phyloP scores from a whole-genome alignment of 169 alveolate species.

The Babesia gibsoni region DNA sequence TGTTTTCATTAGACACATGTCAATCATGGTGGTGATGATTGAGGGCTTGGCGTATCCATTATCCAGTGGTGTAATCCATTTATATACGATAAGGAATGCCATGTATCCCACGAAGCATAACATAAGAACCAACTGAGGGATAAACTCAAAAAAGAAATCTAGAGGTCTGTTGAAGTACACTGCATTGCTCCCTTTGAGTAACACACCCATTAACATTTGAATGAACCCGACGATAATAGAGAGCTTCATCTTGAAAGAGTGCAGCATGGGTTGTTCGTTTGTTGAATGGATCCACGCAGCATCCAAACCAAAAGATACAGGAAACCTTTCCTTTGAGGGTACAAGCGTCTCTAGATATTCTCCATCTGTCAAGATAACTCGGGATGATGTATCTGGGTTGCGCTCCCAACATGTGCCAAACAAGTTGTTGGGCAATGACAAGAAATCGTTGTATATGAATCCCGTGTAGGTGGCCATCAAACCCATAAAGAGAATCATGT shows the following conservation, averaged over 20 bases:
- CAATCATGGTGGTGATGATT: conserved; percentile 93
- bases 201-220: conserved; percentile 93
- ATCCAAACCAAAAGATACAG: conserved; percentile 97
- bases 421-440: conserved; percentile 91
- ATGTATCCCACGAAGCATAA: conserved; percentile 93
- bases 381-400: conserved; percentile 35
- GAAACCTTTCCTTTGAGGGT: conserved; percentile 53
- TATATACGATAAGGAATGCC: conserved; percentile 89
- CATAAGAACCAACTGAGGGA: conserved; percentile 96
- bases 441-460: conserved; percentile 95
- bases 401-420: conserved; percentile 87
- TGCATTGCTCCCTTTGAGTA: conserved; percentile 92
- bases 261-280: conserved; percentile 92
- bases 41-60: conserved; percentile 88
- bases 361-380: conserved; percentile 26
- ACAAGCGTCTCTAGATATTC: conserved; percentile 28
- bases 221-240: conserved; percentile 91
- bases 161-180: conserved; percentile 82
- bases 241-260: conserved; percentile 98
- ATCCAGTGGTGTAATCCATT: conserved; percentile 90
- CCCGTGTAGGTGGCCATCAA: conserved; percentile 94
- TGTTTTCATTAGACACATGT: conserved; percentile 85
- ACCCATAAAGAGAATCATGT: conserved; percentile 93
- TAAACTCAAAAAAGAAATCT: conserved; percentile 94
- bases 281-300: conserved; percentile 97